Evolutionary conservation across 2,329 filamentous ascomycete genomes (phyloP).

Genomic region (Aulographum hederae): DNA sequence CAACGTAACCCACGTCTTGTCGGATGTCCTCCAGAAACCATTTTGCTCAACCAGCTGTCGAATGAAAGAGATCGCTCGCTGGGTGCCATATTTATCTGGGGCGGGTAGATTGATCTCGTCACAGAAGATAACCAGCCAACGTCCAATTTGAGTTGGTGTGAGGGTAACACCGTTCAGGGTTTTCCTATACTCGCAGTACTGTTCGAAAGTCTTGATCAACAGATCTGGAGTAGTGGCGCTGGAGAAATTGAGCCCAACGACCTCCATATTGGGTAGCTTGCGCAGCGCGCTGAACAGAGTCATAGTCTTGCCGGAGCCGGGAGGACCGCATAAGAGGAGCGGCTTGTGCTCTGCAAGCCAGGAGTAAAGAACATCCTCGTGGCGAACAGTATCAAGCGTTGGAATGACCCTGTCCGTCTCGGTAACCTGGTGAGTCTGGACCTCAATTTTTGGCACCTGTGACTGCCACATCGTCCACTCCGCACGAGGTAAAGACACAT

Average conservation of each 20-base stretch:
- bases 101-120: constrained; percentile 98
- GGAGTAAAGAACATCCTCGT: constrained; percentile 98
- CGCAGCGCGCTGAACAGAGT: constrained; percentile 93
- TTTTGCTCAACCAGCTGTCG: constrained; percentile 97
- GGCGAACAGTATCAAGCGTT: constrained; percentile 88
- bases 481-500: constrained; percentile 69
- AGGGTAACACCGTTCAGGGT: constrained; percentile 91
- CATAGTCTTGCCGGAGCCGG: constrained; percentile 99
- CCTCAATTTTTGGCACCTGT: constrained; percentile 83
- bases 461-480: constrained; percentile 92
- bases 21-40: constrained; percentile 94
- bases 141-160: constrained; percentile 86
- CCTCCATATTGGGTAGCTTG: constrained; percentile 96
- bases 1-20: constrained; percentile 94
- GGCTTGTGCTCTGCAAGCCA: constrained; percentile 99
- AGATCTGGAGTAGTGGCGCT: constrained; percentile 96
- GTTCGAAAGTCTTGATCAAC: constrained; percentile 96
- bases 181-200: constrained; percentile 99
- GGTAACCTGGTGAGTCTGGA: constrained; percentile 95
- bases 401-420: constrained; percentile 98
- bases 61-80: constrained; percentile 92
- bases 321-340: constrained; percentile 85
- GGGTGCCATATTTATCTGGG: constrained; percentile 92
- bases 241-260: constrained; percentile 97
- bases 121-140: constrained; percentile 97